Base-by-base conservation (phyloP, 2,329 filamentous ascomycete genomes). In the Cladophialophora exuberans region DNA sequence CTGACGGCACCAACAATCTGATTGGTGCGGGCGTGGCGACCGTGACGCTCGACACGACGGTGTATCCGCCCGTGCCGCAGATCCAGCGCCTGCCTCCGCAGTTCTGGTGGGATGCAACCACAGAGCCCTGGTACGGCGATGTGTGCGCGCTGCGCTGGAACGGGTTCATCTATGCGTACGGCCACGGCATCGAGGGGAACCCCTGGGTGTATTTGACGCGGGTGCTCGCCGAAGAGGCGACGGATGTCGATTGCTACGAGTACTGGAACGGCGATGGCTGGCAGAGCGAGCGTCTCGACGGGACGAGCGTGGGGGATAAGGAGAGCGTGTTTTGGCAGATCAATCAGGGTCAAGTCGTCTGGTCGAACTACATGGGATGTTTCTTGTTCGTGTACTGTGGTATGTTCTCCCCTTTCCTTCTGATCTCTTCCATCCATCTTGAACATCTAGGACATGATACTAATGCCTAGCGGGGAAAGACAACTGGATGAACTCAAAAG, bases 301-400 rank as follows among this genome's bases (percentile, higher is more conserved):
- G 52, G 1, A 59, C 28, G 17, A 20, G 54, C 2, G 30, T 64
- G 1, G 56, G 59, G n/a, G 60, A 63, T 31, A 64, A 62, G 31
- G 59, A 64, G 51, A 62, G 61, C 26, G 52, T 66, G 9, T 66
- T 66, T 39, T 65, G 64, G 64, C 61, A 65, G 43, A 56, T 65
- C 58, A 64, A 66, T 38, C 64, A 66, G 46, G 64, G 64, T 6
- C 62, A 64, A 47, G 60, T 66, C n/a, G 39, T 66, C 25, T 66
- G 56, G 53, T 65, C 62, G 17, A 53, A 46, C 10, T 62, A 57
- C 18, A 59, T 60, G 31, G 46, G 46, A n/a, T 61, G 60, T 33
- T 65, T 62, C 35, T 31, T 66, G n/a, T 66, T 66, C 43, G 52
- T 65, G 6, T 66, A 65, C 30, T 62, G 56, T 38, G 63, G 62